These are phyloP conservation scores for Leersia perrieri DNA, from an alignment of 176 grass and related monocot species.

Conservation along the genomic window DNA sequence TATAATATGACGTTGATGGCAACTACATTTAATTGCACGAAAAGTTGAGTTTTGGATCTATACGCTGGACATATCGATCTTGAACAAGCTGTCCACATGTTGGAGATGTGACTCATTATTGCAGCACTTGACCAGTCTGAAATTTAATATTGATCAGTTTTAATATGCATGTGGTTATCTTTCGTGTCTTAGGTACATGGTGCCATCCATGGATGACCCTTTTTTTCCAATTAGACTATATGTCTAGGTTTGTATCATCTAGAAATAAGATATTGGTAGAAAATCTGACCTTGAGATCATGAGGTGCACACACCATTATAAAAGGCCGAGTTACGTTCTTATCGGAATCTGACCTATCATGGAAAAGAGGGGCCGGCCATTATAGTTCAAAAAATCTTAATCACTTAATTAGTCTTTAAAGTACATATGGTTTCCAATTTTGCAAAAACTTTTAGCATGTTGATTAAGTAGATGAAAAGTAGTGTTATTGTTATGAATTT, in stretches of 20 bases:
- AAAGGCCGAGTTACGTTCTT: too few species aligned
- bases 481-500: too few species aligned
- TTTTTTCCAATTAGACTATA: conserved; percentile 16
- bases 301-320: not conserved
- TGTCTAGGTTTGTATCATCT: not conserved
- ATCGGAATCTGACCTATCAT: not conserved
- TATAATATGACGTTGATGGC: not conserved
- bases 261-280: not conserved
- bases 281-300: conserved; percentile 20
- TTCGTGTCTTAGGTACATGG: conserved; percentile 14
- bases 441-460: not conserved
- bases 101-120: not conserved
- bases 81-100: not conserved
- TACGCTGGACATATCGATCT: not conserved
- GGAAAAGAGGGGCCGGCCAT: not conserved
- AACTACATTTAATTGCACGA: not conserved
- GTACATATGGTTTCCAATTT: not conserved
- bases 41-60: conserved; percentile 24
- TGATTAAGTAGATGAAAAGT: not conserved
- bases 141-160: too few species aligned
- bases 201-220: conserved; percentile 6
- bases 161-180: not conserved
- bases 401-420: not conserved
- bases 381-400: not conserved
- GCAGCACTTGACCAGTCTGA: not conserved